Evolutionary conservation across 441 rosid species (phyloP), one percentile per base, ranked within the genome.

Genomic region (Croton setiger): DNA sequence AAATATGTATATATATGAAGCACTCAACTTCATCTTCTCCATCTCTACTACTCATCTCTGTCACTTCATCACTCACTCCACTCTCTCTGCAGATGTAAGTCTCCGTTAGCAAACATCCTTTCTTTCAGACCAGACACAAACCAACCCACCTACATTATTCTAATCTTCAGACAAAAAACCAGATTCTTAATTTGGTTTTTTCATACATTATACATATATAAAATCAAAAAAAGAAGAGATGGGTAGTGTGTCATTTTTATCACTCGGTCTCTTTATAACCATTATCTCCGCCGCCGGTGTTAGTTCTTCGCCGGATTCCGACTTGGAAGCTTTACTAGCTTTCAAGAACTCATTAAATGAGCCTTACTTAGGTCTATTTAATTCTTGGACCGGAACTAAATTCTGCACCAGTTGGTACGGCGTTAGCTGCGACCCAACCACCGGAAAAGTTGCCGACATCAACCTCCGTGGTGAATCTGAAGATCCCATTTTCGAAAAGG

Each of bases 381-480:
- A 77, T 63, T 69, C 96, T 0, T 93, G 98, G 98, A 72, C 79
- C 10, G 88, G 84, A 67, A 70, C 80, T 13, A 72, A 86, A 73
- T 93, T 93, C 81, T 64, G 98, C 80, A 57, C 76, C 60, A 36
- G 33, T 48, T 93, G 97, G 97, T 86, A 88, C 74, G 97, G 95
- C 66, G 68, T 93, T 72, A 87, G 89, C 85, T 93, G 98, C 68
- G 79, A 91, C 81, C 95, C 96, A 15, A 78, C 87, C 51, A 47
- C 84, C 48, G 76, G 67, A 56, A 89, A 89, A 39, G 97, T 93
- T 76, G 75, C 90, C 7, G 97, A 88, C 72, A 72, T 94, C 44
- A 85, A 82, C 69, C 93, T 94, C 52, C 97, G 98, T 0, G 98
- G 98, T 0, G 96, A 93, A 74, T 91, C 98, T 0, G 95, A 91